Evolutionary conservation across 108 stramenopile species (phyloP).

Genomic region (Mediolabrus comicus): DNA sequence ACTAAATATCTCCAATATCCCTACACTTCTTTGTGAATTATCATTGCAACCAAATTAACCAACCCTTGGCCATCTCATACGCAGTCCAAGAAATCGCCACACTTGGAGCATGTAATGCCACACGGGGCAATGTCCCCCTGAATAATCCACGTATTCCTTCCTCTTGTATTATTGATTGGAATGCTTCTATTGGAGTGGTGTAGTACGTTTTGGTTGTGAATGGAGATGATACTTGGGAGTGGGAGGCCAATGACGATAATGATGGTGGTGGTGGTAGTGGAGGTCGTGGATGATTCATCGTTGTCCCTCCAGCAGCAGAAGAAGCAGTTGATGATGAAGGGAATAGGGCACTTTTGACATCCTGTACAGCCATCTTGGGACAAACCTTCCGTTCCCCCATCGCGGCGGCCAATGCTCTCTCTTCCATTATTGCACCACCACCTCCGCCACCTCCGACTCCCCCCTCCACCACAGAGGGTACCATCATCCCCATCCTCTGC

Average conservation of each 20-base stretch:
- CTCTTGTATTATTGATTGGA: slow-evolving; percentile 71
- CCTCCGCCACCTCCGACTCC: background rate
- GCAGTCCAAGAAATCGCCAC: slow-evolving; percentile 98
- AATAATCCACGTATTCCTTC: slow-evolving; percentile 92
- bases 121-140: slow-evolving; percentile 80
- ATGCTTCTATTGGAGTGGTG: slow-evolving; percentile 65
- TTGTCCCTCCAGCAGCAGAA: background rate
- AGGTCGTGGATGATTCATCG: background rate
- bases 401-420: slow-evolving; percentile 32
- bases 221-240: slow-evolving; percentile 10
- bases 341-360: slow-evolving; percentile 28
- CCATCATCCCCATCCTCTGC: slow-evolving; percentile 54
- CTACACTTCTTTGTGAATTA: no score
- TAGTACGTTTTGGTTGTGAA: slow-evolving; percentile 34
- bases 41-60: slow-evolving; percentile 37
- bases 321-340: background rate
- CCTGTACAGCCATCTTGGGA: slow-evolving; percentile 38
- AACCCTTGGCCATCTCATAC: slow-evolving; percentile 90
- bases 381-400: slow-evolving; percentile 29
- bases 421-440: slow-evolving; percentile 26
- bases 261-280: background rate
- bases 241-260: background rate
- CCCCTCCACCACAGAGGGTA: slow-evolving; percentile 9
- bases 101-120: slow-evolving; percentile 91
- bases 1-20: no score